These are phyloP conservation scores for Amaranthus cruentus DNA, from an alignment of 148 eudicot species.

Conservation along the genomic window DNA sequence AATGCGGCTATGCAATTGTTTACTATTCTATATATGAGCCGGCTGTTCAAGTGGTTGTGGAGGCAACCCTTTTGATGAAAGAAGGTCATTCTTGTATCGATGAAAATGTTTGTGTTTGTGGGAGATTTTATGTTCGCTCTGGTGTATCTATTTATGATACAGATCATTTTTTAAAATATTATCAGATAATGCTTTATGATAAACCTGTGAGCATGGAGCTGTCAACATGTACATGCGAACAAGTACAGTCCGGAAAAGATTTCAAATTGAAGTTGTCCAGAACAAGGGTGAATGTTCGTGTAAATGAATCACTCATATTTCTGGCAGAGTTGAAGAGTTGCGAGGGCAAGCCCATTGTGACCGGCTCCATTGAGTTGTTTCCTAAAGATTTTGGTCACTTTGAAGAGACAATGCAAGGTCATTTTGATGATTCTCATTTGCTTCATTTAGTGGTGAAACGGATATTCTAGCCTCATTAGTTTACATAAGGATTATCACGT, in stretches of 20 bases:
- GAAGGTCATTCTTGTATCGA: not conserved
- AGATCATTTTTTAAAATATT: not conserved
- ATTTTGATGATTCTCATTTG: not conserved
- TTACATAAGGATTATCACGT: too few species aligned
- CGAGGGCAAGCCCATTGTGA: not conserved
- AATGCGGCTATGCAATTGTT: not conserved
- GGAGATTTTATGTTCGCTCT: not conserved
- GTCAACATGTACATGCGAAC: not conserved
- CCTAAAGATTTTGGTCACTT: not conserved
- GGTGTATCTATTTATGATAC: not conserved
- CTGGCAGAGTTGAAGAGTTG: not conserved
- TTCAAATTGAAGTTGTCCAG: not conserved
- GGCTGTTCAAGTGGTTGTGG: not conserved
- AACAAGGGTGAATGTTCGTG: not conserved
- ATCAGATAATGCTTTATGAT: not conserved
- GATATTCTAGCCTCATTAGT: not conserved
- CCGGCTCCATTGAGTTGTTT: not conserved
- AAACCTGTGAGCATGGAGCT: not conserved
- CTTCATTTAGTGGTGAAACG: not conserved
- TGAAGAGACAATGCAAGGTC: too few species aligned
- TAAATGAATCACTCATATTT: not conserved
- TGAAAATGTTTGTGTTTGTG: conserved; percentile 3
- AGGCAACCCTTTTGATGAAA: not conserved
- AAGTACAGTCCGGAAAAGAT: not conserved
- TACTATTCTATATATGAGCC: not conserved